Evolutionary conservation across 345 rosid genomes (phyloP).

Genomic region (Diplotaxis tenuifolia): DNA sequence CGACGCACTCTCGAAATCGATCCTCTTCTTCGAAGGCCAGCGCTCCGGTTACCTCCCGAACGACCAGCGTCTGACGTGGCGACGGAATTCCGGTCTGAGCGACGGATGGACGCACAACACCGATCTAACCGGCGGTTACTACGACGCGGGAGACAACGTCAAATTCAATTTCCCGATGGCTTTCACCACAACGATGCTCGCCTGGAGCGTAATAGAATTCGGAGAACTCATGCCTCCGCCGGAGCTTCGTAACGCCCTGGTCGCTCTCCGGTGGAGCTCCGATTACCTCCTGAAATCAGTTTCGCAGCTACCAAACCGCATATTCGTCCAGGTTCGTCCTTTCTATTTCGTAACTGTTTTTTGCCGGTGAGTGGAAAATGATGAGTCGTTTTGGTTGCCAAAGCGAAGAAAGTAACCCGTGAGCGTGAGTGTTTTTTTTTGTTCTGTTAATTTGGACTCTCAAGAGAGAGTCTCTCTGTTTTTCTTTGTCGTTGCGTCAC

Average conservation of each 20-base stretch:
- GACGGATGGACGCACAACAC: conserved; percentile 71
- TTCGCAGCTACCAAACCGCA: conserved; percentile 79
- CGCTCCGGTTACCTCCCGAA: conserved; percentile 78
- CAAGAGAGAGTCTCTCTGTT: neutral
- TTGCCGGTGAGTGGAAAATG: conserved; percentile 23
- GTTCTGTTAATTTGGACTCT: conserved; percentile 12
- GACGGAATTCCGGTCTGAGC: conserved; percentile 65
- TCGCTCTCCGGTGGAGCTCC: conserved; percentile 81
- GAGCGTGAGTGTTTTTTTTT: too few species aligned
- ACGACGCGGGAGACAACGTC: conserved; percentile 95
- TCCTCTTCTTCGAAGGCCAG: conserved; percentile 96
- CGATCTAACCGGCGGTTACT: conserved; percentile 86
- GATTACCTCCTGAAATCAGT: conserved; percentile 78
- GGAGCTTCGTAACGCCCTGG: conserved; percentile 60
- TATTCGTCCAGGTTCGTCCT: conserved; percentile 77
- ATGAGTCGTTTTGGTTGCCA: conserved; percentile 14
- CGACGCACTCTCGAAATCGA: conserved; percentile 81
- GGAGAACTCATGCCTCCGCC: conserved; percentile 71
- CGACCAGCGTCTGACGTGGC: conserved; percentile 70
- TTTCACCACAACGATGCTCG: conserved; percentile 80
- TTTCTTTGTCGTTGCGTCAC: conserved; percentile 29
- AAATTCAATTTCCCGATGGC: conserved; percentile 96
- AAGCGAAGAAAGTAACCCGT: conserved; percentile 31
- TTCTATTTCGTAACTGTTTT: conserved; percentile 25
- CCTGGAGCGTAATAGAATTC: conserved; percentile 90